Base-by-base conservation (phyloP, 257 asterid species). In the Fraxinus cuspidata region DNA sequence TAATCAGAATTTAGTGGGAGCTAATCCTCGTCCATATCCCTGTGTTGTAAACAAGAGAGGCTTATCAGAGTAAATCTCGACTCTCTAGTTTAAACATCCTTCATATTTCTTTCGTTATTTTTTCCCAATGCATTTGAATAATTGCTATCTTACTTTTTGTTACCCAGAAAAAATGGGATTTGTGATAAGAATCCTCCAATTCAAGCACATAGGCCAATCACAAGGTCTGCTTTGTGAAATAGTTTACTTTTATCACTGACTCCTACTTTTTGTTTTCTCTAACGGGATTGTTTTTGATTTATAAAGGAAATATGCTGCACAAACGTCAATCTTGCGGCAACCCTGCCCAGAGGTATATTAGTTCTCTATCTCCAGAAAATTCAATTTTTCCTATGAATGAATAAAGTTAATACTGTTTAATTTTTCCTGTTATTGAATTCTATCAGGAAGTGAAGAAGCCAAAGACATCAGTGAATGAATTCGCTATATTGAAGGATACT, bases 261-360 rank as follows among this genome's bases (percentile, higher is more conserved):
- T 49, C 1, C 7, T 49, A 56, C 32, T 19, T 51, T 73, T 1
- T 51, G 23, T 29, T 21, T 75, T 81, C 77, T 34, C 84, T 83
- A 81, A 81, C 70, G 63, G 16, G 60, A 29, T 71, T 31, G 34
- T 75, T 51, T 49, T 42, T 72, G 7, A 29, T 80, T 77, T 29
- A 51, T 81, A 25, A 73, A 93, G 98, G 87, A 90, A 86, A 87
- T 88, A 84, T 65, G 96, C 97, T 31, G 90, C 97, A 7, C 93
- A 94, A 81, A 85, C 90, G 84, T 86, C 94, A 27, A 86, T 77
- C 77, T 83, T 94, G 2, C 87, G 82, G 74, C 88, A 79, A 56
- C 71, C 74, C 51, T 76, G 77, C 27, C 81, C 73, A 1, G 96
- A 87, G 93, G 98, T 84, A 71, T 0, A 40, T 13, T 66, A 47